phyloP scores from a whole-genome alignment of 2,329 filamentous ascomycete species.

The Diaporthe nobilis region DNA sequence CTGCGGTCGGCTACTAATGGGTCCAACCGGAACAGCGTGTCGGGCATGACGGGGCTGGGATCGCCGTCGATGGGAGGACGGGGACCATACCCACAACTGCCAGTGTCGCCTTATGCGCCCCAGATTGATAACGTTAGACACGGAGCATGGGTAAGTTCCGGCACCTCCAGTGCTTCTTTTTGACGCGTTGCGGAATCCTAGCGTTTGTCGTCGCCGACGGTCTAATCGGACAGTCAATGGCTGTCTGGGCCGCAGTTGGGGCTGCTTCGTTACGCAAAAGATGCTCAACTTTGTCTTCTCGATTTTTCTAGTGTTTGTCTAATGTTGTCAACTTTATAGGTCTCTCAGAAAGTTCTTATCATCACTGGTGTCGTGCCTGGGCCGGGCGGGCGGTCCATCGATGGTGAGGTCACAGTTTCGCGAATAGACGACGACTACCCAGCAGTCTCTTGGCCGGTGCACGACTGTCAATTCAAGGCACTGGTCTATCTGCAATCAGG shows the following conservation, averaged over 20 bases:
- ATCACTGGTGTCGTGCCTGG: constrained; percentile 88
- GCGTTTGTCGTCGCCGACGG: not conserved
- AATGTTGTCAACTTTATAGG: constrained; percentile 62
- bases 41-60: constrained; percentile 73
- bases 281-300: not conserved
- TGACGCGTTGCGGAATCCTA: not conserved
- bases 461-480: constrained; percentile 91
- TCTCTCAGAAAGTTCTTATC: constrained; percentile 90
- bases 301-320: not conserved
- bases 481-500: constrained; percentile 92
- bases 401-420: constrained; percentile 84
- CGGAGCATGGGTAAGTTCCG: constrained; percentile 81
- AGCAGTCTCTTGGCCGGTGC: constrained; percentile 87
- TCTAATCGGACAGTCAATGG: not conserved
- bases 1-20: constrained; percentile 54
- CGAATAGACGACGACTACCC: constrained; percentile 91
- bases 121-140: constrained; percentile 84
- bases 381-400: constrained; percentile 74
- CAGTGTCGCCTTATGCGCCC: constrained; percentile 85
- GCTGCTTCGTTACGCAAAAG: not conserved
- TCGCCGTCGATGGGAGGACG: constrained; percentile 68
- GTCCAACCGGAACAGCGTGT: constrained; percentile 74
- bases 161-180: not conserved
- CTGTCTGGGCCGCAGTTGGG: not conserved
- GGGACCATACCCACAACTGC: constrained; percentile 65